phyloP scores from a whole-genome alignment of 2,329 filamentous ascomycete genomes.

The Trichoderma simmonsii region DNA sequence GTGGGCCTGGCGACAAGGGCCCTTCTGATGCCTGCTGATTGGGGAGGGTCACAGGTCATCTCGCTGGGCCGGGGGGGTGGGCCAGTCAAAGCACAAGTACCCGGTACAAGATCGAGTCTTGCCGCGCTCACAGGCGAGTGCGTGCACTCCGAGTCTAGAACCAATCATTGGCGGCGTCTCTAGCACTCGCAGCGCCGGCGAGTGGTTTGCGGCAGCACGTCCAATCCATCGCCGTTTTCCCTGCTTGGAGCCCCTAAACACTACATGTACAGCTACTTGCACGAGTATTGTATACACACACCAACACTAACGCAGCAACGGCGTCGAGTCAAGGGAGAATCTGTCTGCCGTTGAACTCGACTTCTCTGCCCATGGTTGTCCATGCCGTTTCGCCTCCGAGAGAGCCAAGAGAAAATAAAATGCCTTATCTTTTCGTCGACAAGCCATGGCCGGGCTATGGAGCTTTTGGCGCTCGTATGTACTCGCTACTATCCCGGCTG shows the following conservation, averaged over 20 bases:
- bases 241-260: background rate
- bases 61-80: background rate
- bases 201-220: constrained; percentile 2
- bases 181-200: constrained; percentile 1
- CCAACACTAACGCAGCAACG: background rate
- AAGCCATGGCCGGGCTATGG: background rate
- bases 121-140: constrained; percentile 12
- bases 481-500: constrained; percentile 15
- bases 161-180: constrained; percentile 13
- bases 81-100: background rate
- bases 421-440: background rate
- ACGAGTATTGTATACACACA: too few species aligned
- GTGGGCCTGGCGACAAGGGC: constrained; percentile 15
- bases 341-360: background rate
- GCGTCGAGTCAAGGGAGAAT: background rate
- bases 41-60: constrained; percentile 18
- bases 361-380: background rate
- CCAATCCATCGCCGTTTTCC: background rate
- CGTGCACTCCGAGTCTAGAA: background rate
- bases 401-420: background rate
- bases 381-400: background rate
- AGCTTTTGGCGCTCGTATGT: background rate
- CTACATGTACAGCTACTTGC: background rate
- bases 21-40: constrained; percentile 17
- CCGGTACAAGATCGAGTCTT: background rate